phyloP scores from a whole-genome alignment of 768 basidiomycete species.

The Suillus cothurnatus region DNA sequence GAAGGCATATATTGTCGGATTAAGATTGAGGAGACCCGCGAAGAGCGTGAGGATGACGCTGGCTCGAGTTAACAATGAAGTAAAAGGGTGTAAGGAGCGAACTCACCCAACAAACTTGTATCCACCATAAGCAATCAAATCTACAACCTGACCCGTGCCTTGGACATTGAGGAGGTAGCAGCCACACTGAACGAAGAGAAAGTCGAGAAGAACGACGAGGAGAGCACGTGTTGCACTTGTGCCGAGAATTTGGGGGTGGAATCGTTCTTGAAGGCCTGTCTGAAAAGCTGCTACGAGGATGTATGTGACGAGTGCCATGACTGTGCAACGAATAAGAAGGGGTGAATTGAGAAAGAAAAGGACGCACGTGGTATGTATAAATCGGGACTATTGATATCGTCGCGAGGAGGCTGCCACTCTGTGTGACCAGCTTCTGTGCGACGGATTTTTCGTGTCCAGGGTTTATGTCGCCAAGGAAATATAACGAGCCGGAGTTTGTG shows the following conservation, averaged over 20 bases:
- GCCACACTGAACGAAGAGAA: conserved; percentile 84
- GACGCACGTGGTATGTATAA: conserved; percentile 88
- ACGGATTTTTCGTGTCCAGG: conserved; percentile 74
- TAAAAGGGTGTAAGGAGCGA: not conserved
- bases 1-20: conserved; percentile 62
- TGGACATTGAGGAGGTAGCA: conserved; percentile 93
- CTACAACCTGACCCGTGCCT: conserved; percentile 68
- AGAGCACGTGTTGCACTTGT: conserved; percentile 83
- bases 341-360: conserved; percentile 1
- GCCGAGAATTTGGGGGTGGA: conserved; percentile 89
- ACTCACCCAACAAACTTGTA: conserved; percentile 97
- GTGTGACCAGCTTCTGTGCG: conserved; percentile 63
- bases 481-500: conserved; percentile 83
- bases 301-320: conserved; percentile 98
- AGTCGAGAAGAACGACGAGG: conserved; percentile 85
- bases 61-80: not conserved
- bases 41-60: conserved; percentile 87
- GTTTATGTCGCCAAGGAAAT: conserved; percentile 94
- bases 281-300: conserved; percentile 86
- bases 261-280: conserved; percentile 79
- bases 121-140: conserved; percentile 90
- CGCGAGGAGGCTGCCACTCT: conserved; percentile 87
- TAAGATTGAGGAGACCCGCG: conserved; percentile 63
- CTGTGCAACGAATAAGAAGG: conserved; percentile 40
- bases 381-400: conserved; percentile 96